phyloP scores from a whole-genome alignment of 2,329 filamentous ascomycete genomes.

The Trichoderma lentiforme region DNA sequence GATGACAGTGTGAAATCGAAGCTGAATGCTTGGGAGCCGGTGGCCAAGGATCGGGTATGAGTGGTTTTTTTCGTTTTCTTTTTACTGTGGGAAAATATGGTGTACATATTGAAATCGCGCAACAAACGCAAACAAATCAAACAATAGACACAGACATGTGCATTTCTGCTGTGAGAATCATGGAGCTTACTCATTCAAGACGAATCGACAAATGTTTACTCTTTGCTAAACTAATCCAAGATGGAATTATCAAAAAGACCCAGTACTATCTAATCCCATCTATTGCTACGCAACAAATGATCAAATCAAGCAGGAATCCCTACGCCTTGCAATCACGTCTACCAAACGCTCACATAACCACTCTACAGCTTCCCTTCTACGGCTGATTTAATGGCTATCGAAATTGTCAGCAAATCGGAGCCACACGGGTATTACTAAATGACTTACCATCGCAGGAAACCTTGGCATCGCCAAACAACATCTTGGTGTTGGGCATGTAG shows the following conservation, averaged over 20 bases:
- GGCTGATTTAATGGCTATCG: constrained; percentile 40
- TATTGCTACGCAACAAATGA: constrained; percentile 19
- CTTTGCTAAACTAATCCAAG: neutral
- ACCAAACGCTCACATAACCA: neutral
- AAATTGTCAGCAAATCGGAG: constrained; percentile 23
- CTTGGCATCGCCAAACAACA: constrained; percentile 90
- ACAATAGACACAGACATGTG: neutral
- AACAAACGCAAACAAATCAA: constrained; percentile 1
- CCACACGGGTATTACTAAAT: too few relatives aligned
- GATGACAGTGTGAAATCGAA: constrained; percentile 50
- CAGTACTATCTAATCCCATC: constrained; percentile 18
- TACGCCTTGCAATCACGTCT: neutral
- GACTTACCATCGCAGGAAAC: constrained; percentile 71
- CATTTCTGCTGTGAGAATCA: neutral
- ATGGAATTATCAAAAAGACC: neutral
- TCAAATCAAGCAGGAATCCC: constrained; percentile 10
- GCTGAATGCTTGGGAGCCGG: constrained; percentile 51
- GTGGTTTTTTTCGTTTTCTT: neutral
- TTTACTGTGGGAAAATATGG: neutral
- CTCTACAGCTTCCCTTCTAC: constrained; percentile 34
- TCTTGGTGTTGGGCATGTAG: constrained; percentile 83
- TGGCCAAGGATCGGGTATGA: constrained; percentile 35
- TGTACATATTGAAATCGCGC: constrained; percentile 32
- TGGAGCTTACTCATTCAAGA: neutral
- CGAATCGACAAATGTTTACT: neutral